Evolutionary conservation across 1,284 basidiomycete species (phyloP), one percentile per base, ranked within the genome.

Genomic region (Pseudomicrostroma phylloplanum): DNA sequence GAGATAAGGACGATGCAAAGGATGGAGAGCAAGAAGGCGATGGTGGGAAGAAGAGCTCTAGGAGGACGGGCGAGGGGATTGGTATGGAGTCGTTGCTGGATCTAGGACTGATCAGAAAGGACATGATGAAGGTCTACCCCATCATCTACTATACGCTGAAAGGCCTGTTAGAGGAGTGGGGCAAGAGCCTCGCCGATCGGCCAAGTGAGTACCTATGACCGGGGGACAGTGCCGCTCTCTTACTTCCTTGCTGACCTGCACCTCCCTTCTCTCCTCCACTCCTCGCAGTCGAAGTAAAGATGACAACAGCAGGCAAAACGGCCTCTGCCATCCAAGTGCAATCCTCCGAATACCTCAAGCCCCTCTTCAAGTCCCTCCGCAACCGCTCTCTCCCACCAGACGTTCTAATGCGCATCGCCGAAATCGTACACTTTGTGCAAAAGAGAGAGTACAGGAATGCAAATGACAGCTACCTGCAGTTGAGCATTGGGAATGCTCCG

Each of bases 91-190:
- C 61, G 17, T 55, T 77, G 12, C 67, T 79, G 15, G 76, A 79
- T 54, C 80, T 97, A 30, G 82, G 81, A 7, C 84, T 97, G 57
- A 81, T 97, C 79, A 94, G 93, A 82, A 87, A 86, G 21, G 90
- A 97, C 78, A 89, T 91, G n/a, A 90, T 93, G 81, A 96, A 90
- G 81, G 83, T 98, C 25, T 97, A 99, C 78, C 96, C 96, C 0
- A 84, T 96, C 74, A 96, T 99, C 64, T 99, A 98, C 80, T 93
- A 94, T 80, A 92, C 92, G 1, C 82, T 98, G 66, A 98, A 98
- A 76, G 81, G 65, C 58, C 87, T 89, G 0, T 82, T 98, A 62
- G 91, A 91, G 74, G 96, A 98, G 75, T 99, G 96, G 96, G 93
- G 88, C 68, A 88, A 91, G 72, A 88, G 88, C 60, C 89, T 99